Percentiles rank a stretch among this genome's conserved stretches.
phyloP scores from a whole-genome alignment of 331 rosid species.

The Rosa hybrid region DNA sequence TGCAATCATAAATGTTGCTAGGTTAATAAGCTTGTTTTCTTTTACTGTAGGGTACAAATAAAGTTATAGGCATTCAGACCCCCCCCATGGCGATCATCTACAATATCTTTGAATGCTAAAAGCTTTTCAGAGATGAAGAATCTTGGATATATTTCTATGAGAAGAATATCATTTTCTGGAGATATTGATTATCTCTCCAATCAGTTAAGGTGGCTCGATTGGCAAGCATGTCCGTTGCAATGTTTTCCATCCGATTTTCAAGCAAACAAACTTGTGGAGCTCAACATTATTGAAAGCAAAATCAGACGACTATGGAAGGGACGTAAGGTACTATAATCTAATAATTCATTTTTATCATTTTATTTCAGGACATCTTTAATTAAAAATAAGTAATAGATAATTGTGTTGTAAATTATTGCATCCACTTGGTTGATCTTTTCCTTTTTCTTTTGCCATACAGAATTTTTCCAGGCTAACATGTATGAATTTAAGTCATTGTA shows the following conservation, averaged over 20 bases:
- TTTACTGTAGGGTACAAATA: conserved; percentile 2
- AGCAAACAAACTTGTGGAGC: conserved; percentile 1
- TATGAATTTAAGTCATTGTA: not conserved
- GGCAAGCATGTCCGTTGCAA: conserved; percentile 17
- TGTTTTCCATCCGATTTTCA: conserved; percentile 8
- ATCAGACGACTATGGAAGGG: not conserved
- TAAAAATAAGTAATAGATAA: too few species aligned
- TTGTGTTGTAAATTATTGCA: not conserved
- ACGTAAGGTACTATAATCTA: conserved; percentile 9
- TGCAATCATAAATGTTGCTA: not conserved
- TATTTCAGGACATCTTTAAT: not conserved
- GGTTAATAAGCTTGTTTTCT: too few species aligned
- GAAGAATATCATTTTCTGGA: not conserved
- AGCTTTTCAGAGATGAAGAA: conserved; percentile 7
- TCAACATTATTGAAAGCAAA: not conserved
- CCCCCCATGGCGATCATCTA: not conserved
- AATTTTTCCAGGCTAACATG: not conserved
- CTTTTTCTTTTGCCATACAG: not conserved
- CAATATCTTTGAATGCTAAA: conserved; percentile 12
- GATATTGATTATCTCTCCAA: conserved; percentile 12
- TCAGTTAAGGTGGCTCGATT: conserved; percentile 9
- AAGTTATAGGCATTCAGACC: conserved; percentile 15
- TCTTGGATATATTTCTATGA: not conserved
- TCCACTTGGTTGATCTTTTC: not conserved
- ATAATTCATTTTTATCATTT: too few species aligned